Conservation (phyloP, 2,329 filamentous ascomycete genomes). For the Clonostachys byssicola region DNA sequence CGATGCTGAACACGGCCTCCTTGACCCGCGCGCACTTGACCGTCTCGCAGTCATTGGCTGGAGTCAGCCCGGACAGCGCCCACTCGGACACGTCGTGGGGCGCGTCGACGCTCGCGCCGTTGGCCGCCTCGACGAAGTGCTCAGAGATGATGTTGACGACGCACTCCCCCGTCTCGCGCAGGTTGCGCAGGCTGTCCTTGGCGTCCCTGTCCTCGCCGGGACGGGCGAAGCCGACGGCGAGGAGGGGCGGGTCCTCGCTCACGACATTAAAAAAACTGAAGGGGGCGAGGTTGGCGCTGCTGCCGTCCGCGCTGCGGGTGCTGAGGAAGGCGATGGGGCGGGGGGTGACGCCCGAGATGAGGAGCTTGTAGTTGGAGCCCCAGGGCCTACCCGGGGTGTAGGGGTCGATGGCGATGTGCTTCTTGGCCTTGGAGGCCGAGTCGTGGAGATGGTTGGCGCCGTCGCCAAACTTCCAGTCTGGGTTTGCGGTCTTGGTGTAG, state of each 20-base stretch:
- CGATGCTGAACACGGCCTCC: conserved; percentile 80
- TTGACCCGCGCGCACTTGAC: conserved; percentile 71
- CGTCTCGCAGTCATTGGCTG: conserved; percentile 55
- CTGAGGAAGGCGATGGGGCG: conserved; percentile 70
- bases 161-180: conserved; percentile 69
- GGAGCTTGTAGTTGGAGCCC: conserved; percentile 82
- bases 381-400: conserved; percentile 65
- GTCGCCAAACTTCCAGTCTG: conserved; percentile 61
- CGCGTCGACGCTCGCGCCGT: conserved; percentile 73
- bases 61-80: conserved; percentile 72
- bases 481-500: conserved; percentile 59
- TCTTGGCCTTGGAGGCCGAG: conserved; percentile 23
- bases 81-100: conserved; percentile 78
- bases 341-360: conserved; percentile 80
- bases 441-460: conserved; percentile 53
- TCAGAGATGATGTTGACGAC: conserved; percentile 86
- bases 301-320: conserved; percentile 55
- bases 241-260: conserved; percentile 82
- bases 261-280: conserved; percentile 86
- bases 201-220: conserved; percentile 22
- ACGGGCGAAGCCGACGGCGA: conserved; percentile 50
- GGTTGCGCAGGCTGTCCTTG: conserved; percentile 78
- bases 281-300: conserved; percentile 69
- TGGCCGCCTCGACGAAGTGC: conserved; percentile 82
- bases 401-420: conserved; percentile 77